Evolutionary conservation across 129 eudicot species (phyloP).

Genomic region (Chrysanthemum makinoi): DNA sequence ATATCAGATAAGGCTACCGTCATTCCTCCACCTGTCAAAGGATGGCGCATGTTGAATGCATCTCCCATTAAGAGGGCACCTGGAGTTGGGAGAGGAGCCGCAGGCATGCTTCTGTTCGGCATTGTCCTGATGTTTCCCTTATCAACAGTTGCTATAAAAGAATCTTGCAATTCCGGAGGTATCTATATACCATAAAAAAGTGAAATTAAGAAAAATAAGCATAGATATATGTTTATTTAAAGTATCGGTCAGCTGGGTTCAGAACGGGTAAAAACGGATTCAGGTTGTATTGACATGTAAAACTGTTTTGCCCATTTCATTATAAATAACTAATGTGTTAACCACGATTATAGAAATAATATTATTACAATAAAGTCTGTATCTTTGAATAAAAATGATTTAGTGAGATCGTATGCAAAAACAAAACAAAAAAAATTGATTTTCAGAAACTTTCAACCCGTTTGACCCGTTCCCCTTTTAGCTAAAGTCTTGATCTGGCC

Average conservation of each 20-base stretch:
- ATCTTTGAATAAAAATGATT: too few relatives aligned
- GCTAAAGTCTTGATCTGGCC: too few relatives aligned
- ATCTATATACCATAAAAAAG: constrained; percentile 33
- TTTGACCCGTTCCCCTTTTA: neutral
- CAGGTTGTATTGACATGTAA: too few relatives aligned
- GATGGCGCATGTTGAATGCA: constrained; percentile 96
- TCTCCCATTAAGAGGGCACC: constrained; percentile 91
- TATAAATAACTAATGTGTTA: too few relatives aligned
- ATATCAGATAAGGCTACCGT: constrained; percentile 88
- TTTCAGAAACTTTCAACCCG: too few relatives aligned
- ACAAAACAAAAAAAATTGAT: too few relatives aligned
- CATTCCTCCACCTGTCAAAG: constrained; percentile 96
- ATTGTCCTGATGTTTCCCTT: constrained; percentile 76
- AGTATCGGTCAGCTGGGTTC: neutral
- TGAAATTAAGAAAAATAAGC: neutral
- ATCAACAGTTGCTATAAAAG: constrained; percentile 66
- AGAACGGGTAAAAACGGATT: too few relatives aligned
- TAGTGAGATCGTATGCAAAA: too few relatives aligned
- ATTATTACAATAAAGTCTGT: too few relatives aligned
- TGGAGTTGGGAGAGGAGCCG: constrained; percentile 85
- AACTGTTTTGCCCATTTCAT: too few relatives aligned
- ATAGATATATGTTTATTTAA: neutral
- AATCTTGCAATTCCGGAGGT: constrained; percentile 62
- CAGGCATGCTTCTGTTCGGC: constrained; percentile 98
- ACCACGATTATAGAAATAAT: too few relatives aligned